Evolutionary conservation across 2,329 filamentous ascomycete genomes (phyloP).

Genomic region (Fusarium burgessii): DNA sequence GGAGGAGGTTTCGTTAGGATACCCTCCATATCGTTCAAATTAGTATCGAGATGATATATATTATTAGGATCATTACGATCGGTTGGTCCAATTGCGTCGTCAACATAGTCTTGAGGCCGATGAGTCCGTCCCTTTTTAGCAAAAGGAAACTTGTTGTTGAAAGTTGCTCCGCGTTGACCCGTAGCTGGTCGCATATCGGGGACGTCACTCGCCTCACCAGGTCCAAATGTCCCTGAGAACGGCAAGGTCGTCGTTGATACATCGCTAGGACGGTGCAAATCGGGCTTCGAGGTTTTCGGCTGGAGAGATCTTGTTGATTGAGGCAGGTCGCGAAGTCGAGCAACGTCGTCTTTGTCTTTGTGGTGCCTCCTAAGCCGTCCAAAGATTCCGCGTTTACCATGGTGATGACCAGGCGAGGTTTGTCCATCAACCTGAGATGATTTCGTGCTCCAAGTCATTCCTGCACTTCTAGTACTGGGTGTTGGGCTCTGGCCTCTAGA

Average conservation of each 20-base stretch:
- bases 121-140: slow-evolving; percentile 65
- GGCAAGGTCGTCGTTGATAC: slow-evolving; percentile 55
- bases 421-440: slow-evolving; percentile 65
- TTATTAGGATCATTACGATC: slow-evolving; percentile 70
- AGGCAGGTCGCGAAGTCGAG: slow-evolving; percentile 62
- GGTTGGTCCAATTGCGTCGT: slow-evolving; percentile 70
- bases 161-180: slow-evolving; percentile 60
- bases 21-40: slow-evolving; percentile 90
- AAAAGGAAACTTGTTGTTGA: slow-evolving; percentile 74
- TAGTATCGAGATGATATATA: slow-evolving; percentile 84
- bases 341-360: slow-evolving; percentile 63
- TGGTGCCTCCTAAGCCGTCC: slow-evolving; percentile 63
- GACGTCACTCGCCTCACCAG: slow-evolving; percentile 47
- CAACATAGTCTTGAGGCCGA: slow-evolving; percentile 64
- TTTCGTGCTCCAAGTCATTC: slow-evolving; percentile 59
- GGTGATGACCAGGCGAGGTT: slow-evolving; percentile 68
- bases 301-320: slow-evolving; percentile 66
- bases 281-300: slow-evolving; percentile 61
- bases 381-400: slow-evolving; percentile 64
- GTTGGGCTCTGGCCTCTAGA: slow-evolving; percentile 84
- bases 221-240: slow-evolving; percentile 46
- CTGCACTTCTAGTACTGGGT: slow-evolving; percentile 75
- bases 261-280: slow-evolving; percentile 56
- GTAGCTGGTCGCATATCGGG: slow-evolving; percentile 45
- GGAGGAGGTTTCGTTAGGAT: slow-evolving; percentile 80